These are phyloP conservation scores for Aquilaria agallochum DNA, from an alignment of 441 rosid genomes.

Conservation along the genomic window DNA sequence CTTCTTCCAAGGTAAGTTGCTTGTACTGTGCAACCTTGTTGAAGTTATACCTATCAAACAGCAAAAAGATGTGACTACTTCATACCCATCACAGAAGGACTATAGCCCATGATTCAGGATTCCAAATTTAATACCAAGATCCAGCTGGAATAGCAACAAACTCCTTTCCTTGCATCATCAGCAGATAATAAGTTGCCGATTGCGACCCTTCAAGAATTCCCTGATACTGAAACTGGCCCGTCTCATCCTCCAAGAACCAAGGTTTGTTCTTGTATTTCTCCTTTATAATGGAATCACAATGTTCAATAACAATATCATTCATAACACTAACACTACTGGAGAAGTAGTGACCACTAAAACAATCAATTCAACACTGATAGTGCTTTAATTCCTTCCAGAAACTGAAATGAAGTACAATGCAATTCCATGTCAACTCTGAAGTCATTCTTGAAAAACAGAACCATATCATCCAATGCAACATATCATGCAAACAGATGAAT, in stretches of 20 bases:
- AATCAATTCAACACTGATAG: too few relatives aligned
- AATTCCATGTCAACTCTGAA: too few relatives aligned
- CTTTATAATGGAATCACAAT: constrained; percentile 23
- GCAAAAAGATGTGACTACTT: background rate
- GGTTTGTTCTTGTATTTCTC: constrained; percentile 92
- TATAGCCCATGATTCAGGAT: background rate
- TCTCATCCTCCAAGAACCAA: constrained; percentile 93
- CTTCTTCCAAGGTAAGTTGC: constrained; percentile 95
- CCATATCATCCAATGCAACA: too few relatives aligned
- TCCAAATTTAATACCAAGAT: constrained; percentile 58
- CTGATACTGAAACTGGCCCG: constrained; percentile 87
- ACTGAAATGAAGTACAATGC: too few relatives aligned
- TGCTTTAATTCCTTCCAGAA: too few relatives aligned
- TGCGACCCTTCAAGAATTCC: constrained; percentile 97
- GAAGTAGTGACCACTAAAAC: too few relatives aligned
- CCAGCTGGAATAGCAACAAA: constrained; percentile 92
- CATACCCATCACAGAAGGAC: background rate
- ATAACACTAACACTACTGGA: too few relatives aligned
- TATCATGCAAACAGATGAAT: too few relatives aligned
- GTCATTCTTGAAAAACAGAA: too few relatives aligned
- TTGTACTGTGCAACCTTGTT: constrained; percentile 96
- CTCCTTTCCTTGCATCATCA: constrained; percentile 83
- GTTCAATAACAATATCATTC: too few relatives aligned
- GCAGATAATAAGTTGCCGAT: constrained; percentile 85
- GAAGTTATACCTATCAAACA: constrained; percentile 71